A percentile compares a stretch with the other conserved stretches of the same genome.
phyloP scores from a whole-genome alignment of 805 yeast genomes.

The Candida patagonica region DNA sequence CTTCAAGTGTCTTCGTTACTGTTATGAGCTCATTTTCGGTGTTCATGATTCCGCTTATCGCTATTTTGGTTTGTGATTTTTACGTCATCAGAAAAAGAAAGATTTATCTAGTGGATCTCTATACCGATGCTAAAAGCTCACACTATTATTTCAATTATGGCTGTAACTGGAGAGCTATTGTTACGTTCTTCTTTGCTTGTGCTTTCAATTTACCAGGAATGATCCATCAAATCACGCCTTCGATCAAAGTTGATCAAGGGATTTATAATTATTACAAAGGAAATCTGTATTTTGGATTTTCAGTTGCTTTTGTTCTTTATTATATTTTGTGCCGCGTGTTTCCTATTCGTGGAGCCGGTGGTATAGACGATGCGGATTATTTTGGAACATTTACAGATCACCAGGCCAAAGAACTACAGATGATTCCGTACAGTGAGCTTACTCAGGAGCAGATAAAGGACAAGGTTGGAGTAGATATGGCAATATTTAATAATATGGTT shows the following conservation, averaged over 20 bases:
- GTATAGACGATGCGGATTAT: slow-evolving; percentile 28
- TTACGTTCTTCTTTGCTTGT: slow-evolving; percentile 24
- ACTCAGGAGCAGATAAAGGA: slow-evolving; percentile 3
- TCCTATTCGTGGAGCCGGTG: slow-evolving; percentile 30
- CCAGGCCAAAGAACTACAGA: slow-evolving; percentile 16
- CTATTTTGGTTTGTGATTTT: slow-evolving; percentile 32
- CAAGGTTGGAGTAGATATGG: slow-evolving; percentile 5
- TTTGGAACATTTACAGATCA: slow-evolving; percentile 25
- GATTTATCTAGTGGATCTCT: slow-evolving; percentile 35
- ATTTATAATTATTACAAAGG: slow-evolving; percentile 4
- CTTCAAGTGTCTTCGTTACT: slow-evolving; percentile 29
- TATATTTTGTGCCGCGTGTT: slow-evolving; percentile 28
- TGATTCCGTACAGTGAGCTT: slow-evolving; percentile 6
- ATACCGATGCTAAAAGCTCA: slow-evolving; percentile 26
- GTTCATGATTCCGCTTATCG: slow-evolving; percentile 33
- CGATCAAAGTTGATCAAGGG: neutral
- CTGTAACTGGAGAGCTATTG: slow-evolving; percentile 34
- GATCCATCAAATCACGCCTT: slow-evolving; percentile 6
- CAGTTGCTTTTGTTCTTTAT: slow-evolving; percentile 24
- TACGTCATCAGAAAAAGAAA: slow-evolving; percentile 33
- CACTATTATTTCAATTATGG: slow-evolving; percentile 38
- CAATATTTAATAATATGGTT: slow-evolving; percentile 5
- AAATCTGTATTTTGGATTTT: slow-evolving; percentile 3
- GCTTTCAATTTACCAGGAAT: slow-evolving; percentile 13
- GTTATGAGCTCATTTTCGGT: slow-evolving; percentile 32